Conservation (phyloP, 2,329 filamentous ascomycete species). For the Teratosphaeria viscida region DNA sequence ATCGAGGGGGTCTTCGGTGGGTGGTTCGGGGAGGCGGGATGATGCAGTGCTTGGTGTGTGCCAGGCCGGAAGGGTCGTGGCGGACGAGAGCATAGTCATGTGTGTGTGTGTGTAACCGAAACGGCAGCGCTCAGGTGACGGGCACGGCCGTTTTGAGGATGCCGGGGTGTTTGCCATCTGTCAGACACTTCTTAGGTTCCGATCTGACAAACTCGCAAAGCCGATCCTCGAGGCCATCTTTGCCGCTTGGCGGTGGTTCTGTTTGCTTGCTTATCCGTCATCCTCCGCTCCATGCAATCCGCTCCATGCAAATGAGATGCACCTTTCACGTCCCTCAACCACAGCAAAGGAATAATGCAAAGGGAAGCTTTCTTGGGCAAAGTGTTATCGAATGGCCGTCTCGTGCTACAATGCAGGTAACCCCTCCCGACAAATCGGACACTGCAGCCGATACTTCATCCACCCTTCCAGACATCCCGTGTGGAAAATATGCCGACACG, state of each 20-base stretch:
- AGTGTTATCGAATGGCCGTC: not conserved
- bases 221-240: not conserved
- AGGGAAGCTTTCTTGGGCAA: not conserved
- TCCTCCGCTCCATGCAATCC: not conserved
- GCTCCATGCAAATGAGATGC: not conserved
- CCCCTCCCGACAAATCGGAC: slow-evolving; percentile 86
- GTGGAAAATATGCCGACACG: slow-evolving; percentile 93
- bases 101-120: not conserved
- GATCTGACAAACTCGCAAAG: not conserved
- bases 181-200: not conserved
- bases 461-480: slow-evolving; percentile 84
- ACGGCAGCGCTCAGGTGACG: not conserved
- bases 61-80: too few species aligned
- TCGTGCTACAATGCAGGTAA: slow-evolving; percentile 62
- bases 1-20: slow-evolving; percentile 3
- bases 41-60: too few species aligned
- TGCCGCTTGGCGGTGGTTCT: not conserved
- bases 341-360: not conserved
- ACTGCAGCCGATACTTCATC: slow-evolving; percentile 89
- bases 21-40: too few species aligned
- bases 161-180: not conserved
- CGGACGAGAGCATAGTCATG: not conserved
- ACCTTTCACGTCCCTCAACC: not conserved
- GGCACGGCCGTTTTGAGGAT: not conserved
- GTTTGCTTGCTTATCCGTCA: not conserved